phyloP scores from a whole-genome alignment of 257 asterid genomes.

The Solanum habrochaites region DNA sequence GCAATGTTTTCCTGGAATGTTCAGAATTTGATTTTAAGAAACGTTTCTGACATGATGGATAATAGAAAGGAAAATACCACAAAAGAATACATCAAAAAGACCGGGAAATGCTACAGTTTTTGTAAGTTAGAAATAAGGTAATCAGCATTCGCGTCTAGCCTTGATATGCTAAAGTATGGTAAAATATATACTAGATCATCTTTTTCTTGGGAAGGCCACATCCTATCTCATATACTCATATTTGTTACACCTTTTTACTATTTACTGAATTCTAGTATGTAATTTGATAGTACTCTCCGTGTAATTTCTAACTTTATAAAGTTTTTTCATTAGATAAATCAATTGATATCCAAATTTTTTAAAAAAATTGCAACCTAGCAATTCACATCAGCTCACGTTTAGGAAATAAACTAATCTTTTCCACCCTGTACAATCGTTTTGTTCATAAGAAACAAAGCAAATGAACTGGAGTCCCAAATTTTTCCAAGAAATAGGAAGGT shows the following conservation, averaged over 20 bases:
- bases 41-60: background rate
- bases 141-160: background rate
- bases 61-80: background rate
- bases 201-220: background rate
- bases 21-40: background rate
- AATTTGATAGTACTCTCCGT: background rate
- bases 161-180: background rate
- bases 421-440: background rate
- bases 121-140: background rate
- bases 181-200: background rate
- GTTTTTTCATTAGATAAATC: background rate
- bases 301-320: background rate
- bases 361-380: background rate
- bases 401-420: background rate
- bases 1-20: constrained; percentile 68
- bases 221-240: constrained; percentile 17
- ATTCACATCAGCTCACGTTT: background rate
- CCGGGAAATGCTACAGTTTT: background rate
- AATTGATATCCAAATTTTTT: background rate
- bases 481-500: background rate
- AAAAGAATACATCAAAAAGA: background rate
- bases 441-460: background rate
- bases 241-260: constrained; percentile 5
- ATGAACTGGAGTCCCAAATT: background rate
- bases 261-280: background rate